Percentiles rank a stretch among this genome's conserved stretches.
Evolutionary conservation across 2,329 filamentous ascomycete species (phyloP).

Genomic region (Aspergillus neotritici): DNA sequence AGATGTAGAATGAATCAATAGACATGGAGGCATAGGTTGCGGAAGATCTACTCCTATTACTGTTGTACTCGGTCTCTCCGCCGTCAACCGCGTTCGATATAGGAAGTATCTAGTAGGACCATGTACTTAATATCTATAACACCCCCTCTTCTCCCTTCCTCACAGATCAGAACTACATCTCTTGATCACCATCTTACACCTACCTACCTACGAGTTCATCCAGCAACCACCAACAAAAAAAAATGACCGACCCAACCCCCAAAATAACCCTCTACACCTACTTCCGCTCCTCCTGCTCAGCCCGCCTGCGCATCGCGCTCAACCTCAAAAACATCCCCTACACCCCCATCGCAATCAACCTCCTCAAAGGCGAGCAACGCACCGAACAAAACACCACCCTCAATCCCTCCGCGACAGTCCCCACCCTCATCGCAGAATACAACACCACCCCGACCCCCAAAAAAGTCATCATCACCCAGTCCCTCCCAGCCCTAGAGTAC

Average conservation of each 20-base stretch:
- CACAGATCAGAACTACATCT: no score
- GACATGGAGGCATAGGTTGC: no score
- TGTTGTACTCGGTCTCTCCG: no score
- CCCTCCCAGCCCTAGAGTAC: constrained; percentile 57
- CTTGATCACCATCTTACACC: neutral
- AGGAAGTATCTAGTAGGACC: no score
- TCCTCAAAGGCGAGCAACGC: constrained; percentile 51
- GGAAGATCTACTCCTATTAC: no score
- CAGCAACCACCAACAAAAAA: constrained; percentile 1
- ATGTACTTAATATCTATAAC: no score
- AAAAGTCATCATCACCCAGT: constrained; percentile 48
- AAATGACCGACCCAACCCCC: constrained; percentile 14
- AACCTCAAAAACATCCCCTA: constrained; percentile 51
- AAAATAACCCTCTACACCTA: constrained; percentile 50
- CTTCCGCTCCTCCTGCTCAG: constrained; percentile 59
- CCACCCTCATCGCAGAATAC: constrained; percentile 45
- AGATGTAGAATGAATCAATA: no score
- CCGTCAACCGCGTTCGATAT: no score
- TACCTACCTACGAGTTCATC: constrained; percentile 4
- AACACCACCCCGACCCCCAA: constrained; percentile 7
- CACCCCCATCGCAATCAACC: constrained; percentile 47
- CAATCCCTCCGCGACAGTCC: constrained; percentile 54
- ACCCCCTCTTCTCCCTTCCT: no score
- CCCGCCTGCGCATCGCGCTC: constrained; percentile 56
- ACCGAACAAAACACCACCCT: constrained; percentile 41